Evolutionary conservation across 2,329 filamentous ascomycete species (phyloP), one percentile per base, ranked within the genome.

Genomic region (Hysterium pulicare): DNA sequence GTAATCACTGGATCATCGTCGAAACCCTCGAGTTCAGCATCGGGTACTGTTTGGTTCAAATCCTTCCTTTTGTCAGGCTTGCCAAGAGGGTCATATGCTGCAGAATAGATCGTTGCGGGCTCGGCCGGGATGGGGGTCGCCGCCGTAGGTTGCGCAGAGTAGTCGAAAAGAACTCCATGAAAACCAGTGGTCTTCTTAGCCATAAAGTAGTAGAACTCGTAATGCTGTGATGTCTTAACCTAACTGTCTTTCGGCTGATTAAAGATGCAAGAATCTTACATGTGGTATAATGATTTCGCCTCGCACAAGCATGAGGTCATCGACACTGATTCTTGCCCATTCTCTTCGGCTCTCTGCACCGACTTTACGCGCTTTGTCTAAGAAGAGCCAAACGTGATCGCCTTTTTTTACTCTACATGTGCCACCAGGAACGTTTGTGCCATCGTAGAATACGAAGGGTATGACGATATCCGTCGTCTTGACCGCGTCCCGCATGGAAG

Each of bases 391-490:
- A 20, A 94, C 77, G 43, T 83, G 85, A 59, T 97, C 93, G 8
- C 93, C 91, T 69, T 98, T 98, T 67, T 90, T 95, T 38, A 97
- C 80, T 45, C 84, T 83, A 36, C 91, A 90, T 11, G 79, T 79
- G 1, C 91, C 90, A 13, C 90, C 89, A 0, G 90, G 87, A 9
- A 87, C 86, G 63, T 94, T 91, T 17, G 88, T 88, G 13, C 93
- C 93, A 54, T 97, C 91, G 70, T 96, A 97, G 63, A 97, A 97
- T 3, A 97, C 88, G 66, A 97, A 98, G 0, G 93, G 93, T 23
- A 98, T 84, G 13, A 86, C 77, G 41, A 98, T 87, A 59, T 96
- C 90, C 7, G 90, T 90, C 16, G 82, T 81, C 70, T 94, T 95
- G 51, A 97, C 86, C 0, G 83, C 81, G 48, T 94, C 88, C 62